Base-by-base conservation (phyloP, 345 rosid genomes). In the Stellera chamaejasme region DNA sequence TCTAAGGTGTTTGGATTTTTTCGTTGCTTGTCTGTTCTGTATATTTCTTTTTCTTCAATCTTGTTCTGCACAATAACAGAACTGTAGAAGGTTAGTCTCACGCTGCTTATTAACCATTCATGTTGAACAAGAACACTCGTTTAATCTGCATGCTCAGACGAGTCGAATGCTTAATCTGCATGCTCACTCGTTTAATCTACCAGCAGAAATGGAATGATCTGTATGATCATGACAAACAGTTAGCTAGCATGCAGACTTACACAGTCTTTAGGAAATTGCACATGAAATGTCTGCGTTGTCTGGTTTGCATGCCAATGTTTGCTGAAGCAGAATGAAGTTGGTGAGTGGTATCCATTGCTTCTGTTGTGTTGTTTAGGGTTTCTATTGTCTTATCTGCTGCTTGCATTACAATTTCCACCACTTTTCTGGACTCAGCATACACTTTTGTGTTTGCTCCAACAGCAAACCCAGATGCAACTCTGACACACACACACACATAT, bases 381-480 rank as follows among this genome's bases (percentile, higher is more conserved):
- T 50, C 71, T 0, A 86, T 72, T 43, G 87, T 87, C 6, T 69
- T 68, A 58, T 82, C 58, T 32, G 94, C 89, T 1, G 89, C 80
- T 13, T 69, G 57, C 1, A 85, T 82, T 58, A 85, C 58, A 28
- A 82, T 82, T 54, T 68, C 41, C 59, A 77, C 80, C 13, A 79
- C 71, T 0, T 67, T 68, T 49, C 58, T 71, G 0, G 84, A 83
- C 51, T 63, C 56, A 0, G 79, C 76, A 56, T 73, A 76, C 66
- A 82, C 82, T 52, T 55, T 77, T 25, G 53, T 72, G 52, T 62
- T 82, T 15, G 81, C 87, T 15, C 87, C 94, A 14, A 85, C 75
- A 63, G 73, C 83, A 42, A 85, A 50, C 26, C 84, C 94, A 0
- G 77, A 49, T 45, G 87, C 84, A 67, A 45, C 66, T 66, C 94